Base-by-base conservation (phyloP, 2,329 filamentous ascomycete genomes). In the Simplicillium sp. region DNA sequence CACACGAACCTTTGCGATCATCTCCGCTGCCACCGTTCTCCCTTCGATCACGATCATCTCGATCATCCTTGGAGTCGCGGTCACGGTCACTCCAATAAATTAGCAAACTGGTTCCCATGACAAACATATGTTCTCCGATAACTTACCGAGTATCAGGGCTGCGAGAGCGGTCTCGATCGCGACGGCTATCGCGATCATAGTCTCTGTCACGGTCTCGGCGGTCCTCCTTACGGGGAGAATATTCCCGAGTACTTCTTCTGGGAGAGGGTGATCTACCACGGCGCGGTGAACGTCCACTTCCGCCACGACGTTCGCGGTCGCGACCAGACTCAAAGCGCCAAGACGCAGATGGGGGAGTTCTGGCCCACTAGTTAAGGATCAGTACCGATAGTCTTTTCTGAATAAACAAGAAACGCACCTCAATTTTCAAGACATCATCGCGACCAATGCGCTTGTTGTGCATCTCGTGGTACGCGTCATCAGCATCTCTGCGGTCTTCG, bases 381-480 rank as follows among this genome's bases (percentile, higher is more conserved):
- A 50, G 44, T 29, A 29, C 7, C 6, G 13, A 33, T 11, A 38
- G n/a, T 16, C 41, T 41, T 34, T 17, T 36, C 35, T n/a, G 29
- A 31, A 15, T 17, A n/a, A 35, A 5, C 13, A 18, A 28, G 5
- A 11, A 14, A 52, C 76, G 52, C 68, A 95, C 92, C 78, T 98
- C 92, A 51, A 98, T 97, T 72, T 98, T 98, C 68, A 98, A 63
- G 45, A 95, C 70, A 57, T 98, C 92, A 59, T 98, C 92, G 48
- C 90, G 84, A 37, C 88, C 89, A 54, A 98, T 88, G 51, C 90
- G 87, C 79, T 96, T 96, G 73, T 97, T 97, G 62, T 98, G 92
- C 92, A 98, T 98, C 70, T 98, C 92, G 64, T 98, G 87, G 62
- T 98, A 98, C 37, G 92, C 92, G 69, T 98, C 92, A 64, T 98